phyloP scores from a whole-genome alignment of 305 asterid species.

The Solanum hybrid region DNA sequence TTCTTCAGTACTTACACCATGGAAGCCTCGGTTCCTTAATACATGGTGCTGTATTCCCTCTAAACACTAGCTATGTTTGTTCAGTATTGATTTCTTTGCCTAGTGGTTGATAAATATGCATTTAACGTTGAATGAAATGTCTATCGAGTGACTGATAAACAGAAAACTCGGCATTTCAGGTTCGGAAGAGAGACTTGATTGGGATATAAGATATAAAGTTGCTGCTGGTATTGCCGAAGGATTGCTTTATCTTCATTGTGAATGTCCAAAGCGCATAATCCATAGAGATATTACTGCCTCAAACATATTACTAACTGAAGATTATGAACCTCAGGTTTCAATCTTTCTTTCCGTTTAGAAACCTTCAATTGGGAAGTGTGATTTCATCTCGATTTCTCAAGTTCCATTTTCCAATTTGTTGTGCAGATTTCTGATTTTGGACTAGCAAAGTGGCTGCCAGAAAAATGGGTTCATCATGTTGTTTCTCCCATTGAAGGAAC shows the following conservation, averaged over 20 bases:
- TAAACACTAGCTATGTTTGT: neutral
- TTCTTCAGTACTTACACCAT: conserved; percentile 62
- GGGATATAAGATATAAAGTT: conserved; percentile 59
- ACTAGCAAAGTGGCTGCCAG: conserved; percentile 95
- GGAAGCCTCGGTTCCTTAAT: conserved; percentile 73
- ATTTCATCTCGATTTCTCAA: neutral
- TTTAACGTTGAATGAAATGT: neutral
- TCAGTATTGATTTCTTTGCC: neutral
- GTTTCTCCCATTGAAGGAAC: conserved; percentile 99
- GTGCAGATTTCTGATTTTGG: conserved; percentile 97
- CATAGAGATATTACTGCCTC: conserved; percentile 98
- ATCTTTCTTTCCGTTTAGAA: neutral
- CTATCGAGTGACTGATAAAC: neutral
- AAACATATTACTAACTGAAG: conserved; percentile 70
- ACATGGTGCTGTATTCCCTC: conserved; percentile 40
- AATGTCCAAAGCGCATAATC: conserved; percentile 75
- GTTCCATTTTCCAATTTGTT: neutral
- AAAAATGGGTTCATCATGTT: conserved; percentile 76
- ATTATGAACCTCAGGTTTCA: conserved; percentile 80
- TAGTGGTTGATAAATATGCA: neutral
- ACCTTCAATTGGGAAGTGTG: neutral
- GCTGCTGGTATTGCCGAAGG: conserved; percentile 84
- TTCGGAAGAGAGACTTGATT: conserved; percentile 38
- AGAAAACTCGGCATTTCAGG: conserved; percentile 22
- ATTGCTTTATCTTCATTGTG: conserved; percentile 66